Conservation (phyloP, 768 basidiomycete species). For the Naganishia onofrii region DNA sequence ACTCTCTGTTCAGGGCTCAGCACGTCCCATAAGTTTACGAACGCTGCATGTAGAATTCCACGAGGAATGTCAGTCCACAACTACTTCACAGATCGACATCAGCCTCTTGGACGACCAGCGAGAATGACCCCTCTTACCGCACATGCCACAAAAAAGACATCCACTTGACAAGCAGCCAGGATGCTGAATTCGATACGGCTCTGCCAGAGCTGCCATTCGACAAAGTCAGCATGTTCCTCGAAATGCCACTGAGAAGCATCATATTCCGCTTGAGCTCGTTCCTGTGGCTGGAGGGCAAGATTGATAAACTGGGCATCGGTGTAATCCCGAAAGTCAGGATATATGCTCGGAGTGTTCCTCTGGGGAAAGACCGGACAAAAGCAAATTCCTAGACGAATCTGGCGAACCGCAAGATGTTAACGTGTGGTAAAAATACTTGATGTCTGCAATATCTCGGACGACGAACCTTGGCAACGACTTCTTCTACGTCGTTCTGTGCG, state of each 20-base stretch:
- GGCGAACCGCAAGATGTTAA: not conserved
- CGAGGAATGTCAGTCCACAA: conserved; percentile 11
- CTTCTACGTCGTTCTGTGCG: no score
- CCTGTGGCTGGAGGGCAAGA: conserved; percentile 21
- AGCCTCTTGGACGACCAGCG: not conserved
- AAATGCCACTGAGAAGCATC: conserved; percentile 14
- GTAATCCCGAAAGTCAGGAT: conserved; percentile 30
- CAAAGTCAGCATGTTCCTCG: conserved; percentile 12
- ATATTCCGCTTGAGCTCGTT: conserved; percentile 4
- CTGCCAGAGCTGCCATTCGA: conserved; percentile 26
- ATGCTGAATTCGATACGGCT: conserved; percentile 9
- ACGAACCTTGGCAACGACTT: not conserved
- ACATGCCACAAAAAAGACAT: conserved; percentile 25
- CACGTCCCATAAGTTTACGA: conserved; percentile 26
- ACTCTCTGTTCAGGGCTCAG: conserved; percentile 12
- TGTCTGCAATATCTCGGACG: not conserved
- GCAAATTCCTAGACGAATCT: not conserved
- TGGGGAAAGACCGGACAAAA: conserved; percentile 23
- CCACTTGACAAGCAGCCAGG: conserved; percentile 24
- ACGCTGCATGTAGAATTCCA: conserved; percentile 27
- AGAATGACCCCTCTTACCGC: not conserved
- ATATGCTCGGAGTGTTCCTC: not conserved
- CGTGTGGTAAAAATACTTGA: not conserved
- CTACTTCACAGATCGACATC: not conserved
- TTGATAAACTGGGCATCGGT: conserved; percentile 31